Evolutionary conservation across 2,329 filamentous ascomycete genomes (phyloP).

Genomic region (Cladobotryum protrusum): DNA sequence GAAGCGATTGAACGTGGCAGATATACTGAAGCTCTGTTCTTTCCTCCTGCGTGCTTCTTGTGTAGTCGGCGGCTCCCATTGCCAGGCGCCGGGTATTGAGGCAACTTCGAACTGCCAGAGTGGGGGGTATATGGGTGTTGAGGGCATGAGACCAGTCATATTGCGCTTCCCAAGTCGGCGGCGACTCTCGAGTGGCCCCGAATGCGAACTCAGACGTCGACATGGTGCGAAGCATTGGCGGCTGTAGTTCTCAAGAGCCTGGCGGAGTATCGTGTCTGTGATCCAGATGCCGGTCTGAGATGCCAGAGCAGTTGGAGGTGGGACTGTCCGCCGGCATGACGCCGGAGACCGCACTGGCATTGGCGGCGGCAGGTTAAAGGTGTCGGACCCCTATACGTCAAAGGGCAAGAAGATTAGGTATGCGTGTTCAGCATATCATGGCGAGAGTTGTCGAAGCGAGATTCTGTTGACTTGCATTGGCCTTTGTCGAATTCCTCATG

Average conservation of each 20-base stretch:
- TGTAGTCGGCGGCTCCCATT: slow-evolving; percentile 44
- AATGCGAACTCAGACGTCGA: slow-evolving; percentile 36
- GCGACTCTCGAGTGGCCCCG: slow-evolving; percentile 50
- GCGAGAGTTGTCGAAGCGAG: neutral
- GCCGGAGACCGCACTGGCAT: slow-evolving; percentile 27
- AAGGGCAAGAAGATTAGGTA: neutral
- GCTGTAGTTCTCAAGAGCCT: slow-evolving; percentile 27
- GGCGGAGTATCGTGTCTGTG: slow-evolving; percentile 27
- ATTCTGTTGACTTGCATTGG: neutral
- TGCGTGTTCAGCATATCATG: neutral
- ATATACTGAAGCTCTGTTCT: slow-evolving; percentile 14
- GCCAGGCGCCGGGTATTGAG: slow-evolving; percentile 41
- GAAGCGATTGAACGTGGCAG: slow-evolving; percentile 21
- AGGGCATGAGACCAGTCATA: slow-evolving; percentile 45
- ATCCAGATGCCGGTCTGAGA: slow-evolving; percentile 25
- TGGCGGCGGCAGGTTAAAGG: slow-evolving; percentile 9
- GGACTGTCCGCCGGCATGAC: slow-evolving; percentile 20
- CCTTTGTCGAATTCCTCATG: neutral
- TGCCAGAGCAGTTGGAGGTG: slow-evolving; percentile 12
- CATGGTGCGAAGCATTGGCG: slow-evolving; percentile 14
- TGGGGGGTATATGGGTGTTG: slow-evolving; percentile 30
- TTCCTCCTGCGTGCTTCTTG: slow-evolving; percentile 22
- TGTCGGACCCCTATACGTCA: neutral
- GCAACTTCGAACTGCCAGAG: slow-evolving; percentile 43
- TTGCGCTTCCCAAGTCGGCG: slow-evolving; percentile 47